Evolutionary conservation across 768 basidiomycete genomes (phyloP).

Genomic region (Termitomyces sp.): DNA sequence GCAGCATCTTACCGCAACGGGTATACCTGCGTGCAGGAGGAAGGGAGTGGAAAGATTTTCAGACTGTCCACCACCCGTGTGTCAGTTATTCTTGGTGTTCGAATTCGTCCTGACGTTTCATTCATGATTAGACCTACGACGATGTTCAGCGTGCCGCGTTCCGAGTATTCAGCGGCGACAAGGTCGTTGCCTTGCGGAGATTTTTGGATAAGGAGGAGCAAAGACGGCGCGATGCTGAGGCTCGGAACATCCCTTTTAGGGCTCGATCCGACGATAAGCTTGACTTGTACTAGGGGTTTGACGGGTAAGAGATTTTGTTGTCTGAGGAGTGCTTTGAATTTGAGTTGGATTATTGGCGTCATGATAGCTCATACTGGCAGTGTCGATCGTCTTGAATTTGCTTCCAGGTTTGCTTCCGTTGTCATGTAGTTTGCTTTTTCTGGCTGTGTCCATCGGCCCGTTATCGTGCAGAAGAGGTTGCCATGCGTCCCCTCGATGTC

Average conservation of each 20-base stretch:
- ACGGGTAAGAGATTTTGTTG: background rate
- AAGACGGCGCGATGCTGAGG: conserved; percentile 54
- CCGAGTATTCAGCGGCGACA: conserved; percentile 74
- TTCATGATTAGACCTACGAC: conserved; percentile 49
- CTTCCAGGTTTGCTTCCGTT: conserved; percentile 5
- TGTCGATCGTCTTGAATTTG: background rate
- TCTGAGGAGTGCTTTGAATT: background rate
- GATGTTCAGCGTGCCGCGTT: conserved; percentile 64
- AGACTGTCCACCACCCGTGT: conserved; percentile 57
- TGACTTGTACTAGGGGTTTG: conserved; percentile 45
- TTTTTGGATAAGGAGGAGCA: conserved; percentile 71
- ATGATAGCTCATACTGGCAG: no score
- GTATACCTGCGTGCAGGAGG: conserved; percentile 67
- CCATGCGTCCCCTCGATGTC: no score
- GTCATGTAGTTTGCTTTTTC: background rate
- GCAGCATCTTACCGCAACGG: conserved; percentile 75
- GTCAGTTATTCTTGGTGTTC: conserved; percentile 20
- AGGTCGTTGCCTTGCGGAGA: conserved; percentile 52
- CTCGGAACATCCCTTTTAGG: conserved; percentile 51
- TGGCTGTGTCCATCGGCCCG: background rate
- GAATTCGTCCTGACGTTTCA: background rate
- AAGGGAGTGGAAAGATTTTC: conserved; percentile 75
- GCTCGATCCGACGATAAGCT: conserved; percentile 60
- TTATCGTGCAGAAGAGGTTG: background rate
- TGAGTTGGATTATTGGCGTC: background rate